These are phyloP conservation scores for Monascus ruber DNA, from an alignment of 2,329 filamentous ascomycete genomes.

Conservation along the genomic window DNA sequence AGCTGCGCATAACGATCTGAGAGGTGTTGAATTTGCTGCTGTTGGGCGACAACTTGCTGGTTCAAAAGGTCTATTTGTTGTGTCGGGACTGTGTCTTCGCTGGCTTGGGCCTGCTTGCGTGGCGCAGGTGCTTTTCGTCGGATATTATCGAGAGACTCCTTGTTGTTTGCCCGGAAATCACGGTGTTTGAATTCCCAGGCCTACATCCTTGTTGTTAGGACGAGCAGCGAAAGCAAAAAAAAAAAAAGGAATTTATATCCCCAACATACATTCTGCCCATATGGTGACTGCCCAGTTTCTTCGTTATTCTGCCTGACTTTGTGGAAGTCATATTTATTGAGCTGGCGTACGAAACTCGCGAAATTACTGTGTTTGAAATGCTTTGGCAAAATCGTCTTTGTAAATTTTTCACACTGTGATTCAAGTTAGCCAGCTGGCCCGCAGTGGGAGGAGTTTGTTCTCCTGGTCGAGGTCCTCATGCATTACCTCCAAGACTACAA, in stretches of 20 bases:
- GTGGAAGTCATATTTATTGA: constrained; percentile 98
- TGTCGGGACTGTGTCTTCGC: constrained; percentile 65
- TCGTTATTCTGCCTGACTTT: constrained; percentile 90
- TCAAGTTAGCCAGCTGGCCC: constrained; percentile 7
- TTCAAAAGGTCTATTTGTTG: constrained; percentile 86
- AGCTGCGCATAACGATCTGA: constrained; percentile 78
- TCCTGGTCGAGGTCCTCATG: constrained; percentile 3
- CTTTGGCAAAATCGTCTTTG: constrained; percentile 90
- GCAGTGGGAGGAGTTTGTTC: constrained; percentile 1
- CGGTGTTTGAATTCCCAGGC: constrained; percentile 97
- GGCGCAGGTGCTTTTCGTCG: constrained; percentile 87
- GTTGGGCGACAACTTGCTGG: constrained; percentile 76
- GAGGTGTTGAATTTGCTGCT: constrained; percentile 80
- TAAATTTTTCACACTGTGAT: constrained; percentile 87
- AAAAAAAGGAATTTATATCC: neutral
- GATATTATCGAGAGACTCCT: constrained; percentile 93
- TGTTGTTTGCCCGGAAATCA: constrained; percentile 90
- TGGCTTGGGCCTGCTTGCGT: constrained; percentile 56
- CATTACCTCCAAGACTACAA: constrained; percentile 86
- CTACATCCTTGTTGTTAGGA: constrained; percentile 32
- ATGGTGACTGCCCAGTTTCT: constrained; percentile 69
- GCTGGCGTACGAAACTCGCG: constrained; percentile 86
- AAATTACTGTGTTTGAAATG: constrained; percentile 99
- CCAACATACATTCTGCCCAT: constrained; percentile 58
- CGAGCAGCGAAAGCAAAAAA: neutral